Percentiles rank a stretch among this genome's conserved stretches.
Conservation (phyloP, 768 basidiomycete genomes). For the Austroboletus festivus region DNA sequence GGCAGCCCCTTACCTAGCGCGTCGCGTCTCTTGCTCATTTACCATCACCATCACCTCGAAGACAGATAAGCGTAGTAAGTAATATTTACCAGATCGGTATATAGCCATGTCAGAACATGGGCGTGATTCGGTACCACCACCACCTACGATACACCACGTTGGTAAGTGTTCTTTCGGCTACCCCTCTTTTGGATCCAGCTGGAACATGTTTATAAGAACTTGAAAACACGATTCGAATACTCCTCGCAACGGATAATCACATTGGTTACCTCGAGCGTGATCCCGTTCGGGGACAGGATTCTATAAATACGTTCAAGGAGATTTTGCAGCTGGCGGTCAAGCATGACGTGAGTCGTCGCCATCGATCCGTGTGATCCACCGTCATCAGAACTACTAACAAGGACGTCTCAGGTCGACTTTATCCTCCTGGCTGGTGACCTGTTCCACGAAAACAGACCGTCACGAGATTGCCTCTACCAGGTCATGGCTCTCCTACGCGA, state of each 20-base stretch:
- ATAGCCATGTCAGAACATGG: conserved; percentile 26
- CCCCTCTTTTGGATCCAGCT: background rate
- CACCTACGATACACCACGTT: conserved; percentile 36
- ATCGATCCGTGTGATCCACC: no score
- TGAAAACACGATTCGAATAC: conserved; percentile 72
- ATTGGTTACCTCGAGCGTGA: conserved; percentile 95
- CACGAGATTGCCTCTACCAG: conserved; percentile 84
- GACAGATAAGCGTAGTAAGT: background rate
- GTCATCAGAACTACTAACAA: conserved; percentile 6
- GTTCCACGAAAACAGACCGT: conserved; percentile 97
- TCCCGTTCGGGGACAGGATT: conserved; percentile 90
- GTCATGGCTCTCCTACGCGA: conserved; percentile 87
- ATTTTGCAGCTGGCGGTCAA: conserved; percentile 90
- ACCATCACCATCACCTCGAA: background rate
- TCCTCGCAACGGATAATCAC: conserved; percentile 95
- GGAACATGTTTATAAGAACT: conserved; percentile 36
- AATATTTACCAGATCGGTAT: background rate
- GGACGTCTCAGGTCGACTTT: conserved; percentile 75
- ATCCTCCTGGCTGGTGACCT: conserved; percentile 93
- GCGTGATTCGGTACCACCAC: conserved; percentile 28
- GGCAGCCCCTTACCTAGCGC: no score
- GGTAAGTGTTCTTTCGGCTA: conserved; percentile 33
- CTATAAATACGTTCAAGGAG: conserved; percentile 93
- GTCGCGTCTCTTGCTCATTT: conserved; percentile 8
- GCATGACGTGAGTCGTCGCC: conserved; percentile 62